Conservation (phyloP, 2,329 filamentous ascomycete genomes). For the Colletotrichum navitas region DNA sequence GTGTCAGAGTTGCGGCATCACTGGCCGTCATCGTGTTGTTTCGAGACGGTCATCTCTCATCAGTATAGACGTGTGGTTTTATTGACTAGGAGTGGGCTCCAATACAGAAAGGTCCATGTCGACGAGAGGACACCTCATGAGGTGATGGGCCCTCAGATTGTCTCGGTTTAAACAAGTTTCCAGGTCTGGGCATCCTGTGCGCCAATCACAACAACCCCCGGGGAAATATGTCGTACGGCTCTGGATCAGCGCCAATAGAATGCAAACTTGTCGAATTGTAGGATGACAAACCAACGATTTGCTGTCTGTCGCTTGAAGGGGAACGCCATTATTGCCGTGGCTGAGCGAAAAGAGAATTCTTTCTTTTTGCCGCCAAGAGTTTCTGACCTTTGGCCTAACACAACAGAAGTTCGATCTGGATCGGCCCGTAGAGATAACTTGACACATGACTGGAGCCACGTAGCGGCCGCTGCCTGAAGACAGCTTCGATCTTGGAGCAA, state of each 20-base stretch:
- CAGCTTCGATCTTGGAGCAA: no score
- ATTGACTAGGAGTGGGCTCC: not conserved
- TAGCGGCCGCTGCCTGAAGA: not conserved
- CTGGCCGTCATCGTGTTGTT: not conserved
- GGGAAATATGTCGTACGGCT: not conserved
- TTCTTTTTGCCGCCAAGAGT: not conserved
- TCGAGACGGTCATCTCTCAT: not conserved
- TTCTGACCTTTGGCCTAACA: fast-evolving
- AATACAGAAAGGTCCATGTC: not conserved
- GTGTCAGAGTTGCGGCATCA: not conserved
- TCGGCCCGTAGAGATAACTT: not conserved
- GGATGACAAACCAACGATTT: not conserved
- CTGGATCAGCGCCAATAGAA: not conserved
- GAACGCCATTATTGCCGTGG: not conserved
- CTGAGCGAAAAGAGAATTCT: not conserved
- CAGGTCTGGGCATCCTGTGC: not conserved
- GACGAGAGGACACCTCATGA: not conserved
- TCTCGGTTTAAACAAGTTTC: not conserved
- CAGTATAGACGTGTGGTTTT: not conserved
- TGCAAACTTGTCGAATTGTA: not conserved
- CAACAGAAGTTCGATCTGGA: not conserved
- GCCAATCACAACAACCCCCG: not conserved
- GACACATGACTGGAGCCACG: not conserved
- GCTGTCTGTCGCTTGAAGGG: not conserved
- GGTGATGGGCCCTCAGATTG: no score